Conservation (phyloP, 192 early-diverging fungal genomes). For the Thamnidium elegans region DNA sequence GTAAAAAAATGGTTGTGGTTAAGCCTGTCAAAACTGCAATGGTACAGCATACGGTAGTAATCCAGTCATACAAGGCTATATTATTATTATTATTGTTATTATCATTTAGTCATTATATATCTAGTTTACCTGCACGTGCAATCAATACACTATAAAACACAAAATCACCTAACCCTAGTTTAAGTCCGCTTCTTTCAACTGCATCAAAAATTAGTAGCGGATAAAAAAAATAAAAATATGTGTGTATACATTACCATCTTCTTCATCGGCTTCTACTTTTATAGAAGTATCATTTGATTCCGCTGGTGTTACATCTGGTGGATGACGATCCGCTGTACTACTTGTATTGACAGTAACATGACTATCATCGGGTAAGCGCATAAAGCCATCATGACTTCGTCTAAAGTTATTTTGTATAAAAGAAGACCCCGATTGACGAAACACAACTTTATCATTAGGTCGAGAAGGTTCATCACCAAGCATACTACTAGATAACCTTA, state of each 20-base stretch:
- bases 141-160: slow-evolving; percentile 87
- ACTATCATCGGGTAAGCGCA: slow-evolving; percentile 18
- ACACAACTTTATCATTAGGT: background rate
- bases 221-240: background rate
- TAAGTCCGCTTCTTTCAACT: slow-evolving; percentile 66
- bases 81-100: background rate
- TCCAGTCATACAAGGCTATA: slow-evolving; percentile 74
- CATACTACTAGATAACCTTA: slow-evolving; percentile 24
- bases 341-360: background rate
- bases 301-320: background rate
- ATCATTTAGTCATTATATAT: too few species aligned
- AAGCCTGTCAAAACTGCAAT: slow-evolving; percentile 82
- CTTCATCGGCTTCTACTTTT: slow-evolving; percentile 37
- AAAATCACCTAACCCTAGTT: slow-evolving; percentile 88
- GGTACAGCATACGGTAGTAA: slow-evolving; percentile 73
- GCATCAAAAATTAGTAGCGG: background rate
- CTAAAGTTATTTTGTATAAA: background rate
- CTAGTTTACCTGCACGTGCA: slow-evolving; percentile 63
- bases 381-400: slow-evolving; percentile 21
- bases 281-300: background rate
- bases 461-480: background rate
- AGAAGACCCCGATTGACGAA: slow-evolving; percentile 1
- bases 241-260: slow-evolving; percentile 37
- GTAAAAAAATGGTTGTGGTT: slow-evolving; percentile 83
- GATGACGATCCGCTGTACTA: background rate